phyloP scores from a whole-genome alignment of 2,329 filamentous ascomycete genomes.

The Ceratocystis alfenasii region DNA sequence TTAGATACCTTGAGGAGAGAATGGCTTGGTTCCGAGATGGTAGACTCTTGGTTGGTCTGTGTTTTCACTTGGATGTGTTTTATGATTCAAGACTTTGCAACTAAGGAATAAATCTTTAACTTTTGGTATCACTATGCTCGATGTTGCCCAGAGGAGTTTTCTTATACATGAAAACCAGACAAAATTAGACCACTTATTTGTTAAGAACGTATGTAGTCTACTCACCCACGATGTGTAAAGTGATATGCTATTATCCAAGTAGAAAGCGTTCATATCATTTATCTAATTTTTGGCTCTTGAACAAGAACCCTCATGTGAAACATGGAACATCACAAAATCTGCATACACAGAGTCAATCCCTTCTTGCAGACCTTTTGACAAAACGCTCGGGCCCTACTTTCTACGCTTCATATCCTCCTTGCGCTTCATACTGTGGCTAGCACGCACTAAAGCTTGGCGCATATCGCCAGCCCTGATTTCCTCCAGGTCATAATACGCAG shows the following conservation, averaged over 20 bases:
- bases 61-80: not conserved
- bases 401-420: conserved; percentile 43
- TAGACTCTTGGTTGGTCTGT: not conserved
- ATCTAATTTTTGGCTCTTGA: conserved; percentile 6
- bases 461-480: conserved; percentile 79
- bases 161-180: not conserved
- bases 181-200: not conserved
- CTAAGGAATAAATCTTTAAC: not conserved
- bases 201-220: not conserved
- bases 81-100: not conserved
- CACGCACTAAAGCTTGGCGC: conserved; percentile 51
- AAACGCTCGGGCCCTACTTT: conserved; percentile 15
- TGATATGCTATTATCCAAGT: conserved; percentile 13
- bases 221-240: not conserved
- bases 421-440: conserved; percentile 48
- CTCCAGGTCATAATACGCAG: conserved; percentile 77
- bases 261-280: conserved; percentile 1
- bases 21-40: not conserved
- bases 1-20: conserved; percentile 21
- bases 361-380: not conserved
- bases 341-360: not conserved
- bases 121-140: not conserved
- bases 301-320: not conserved
- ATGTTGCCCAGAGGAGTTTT: not conserved
- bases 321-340: not conserved